Base-by-base conservation (phyloP, 331 rosid genomes). In the Spiraea crenata region DNA sequence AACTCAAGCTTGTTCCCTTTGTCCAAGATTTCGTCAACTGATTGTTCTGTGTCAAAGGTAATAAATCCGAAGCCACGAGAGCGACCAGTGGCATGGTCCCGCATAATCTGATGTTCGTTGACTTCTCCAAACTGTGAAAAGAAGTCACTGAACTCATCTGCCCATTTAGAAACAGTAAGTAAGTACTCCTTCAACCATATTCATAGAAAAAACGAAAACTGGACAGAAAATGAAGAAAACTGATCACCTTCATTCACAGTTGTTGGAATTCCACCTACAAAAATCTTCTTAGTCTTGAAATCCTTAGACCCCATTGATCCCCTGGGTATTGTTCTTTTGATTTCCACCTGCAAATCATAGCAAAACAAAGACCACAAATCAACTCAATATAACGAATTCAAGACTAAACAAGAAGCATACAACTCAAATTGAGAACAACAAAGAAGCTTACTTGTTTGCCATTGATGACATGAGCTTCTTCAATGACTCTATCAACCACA, bases 31-130 rank as follows among this genome's bases (percentile, higher is more conserved):
- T 91, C 91, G 57, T 95, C 99, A 68, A 95, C 99, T 31, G 95
- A 81, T 72, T 89, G 91, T 81, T 95, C 99, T 14, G 91, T 50
- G 10, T 89, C 99, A 35, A 95, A 95, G 61, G 96, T 87, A 51
- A 93, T 69, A 79, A 93, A 93, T 67, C 99, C 99, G 85, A 93
- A 93, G 65, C 99, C 99, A 73, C 99, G 99, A 1, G 99, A 95
- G 14, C 97, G 95, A 51, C 89, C 89, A 15, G 96, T 91, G 51
- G 96, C 84, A 77, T 95, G 99, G 78, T 95, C 99, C 34, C 96
- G 85, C 97, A 95, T 95, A 70, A 95, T 91, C 79, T 95, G 99
- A 79, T 91, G 84, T 70, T 95, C 97, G 77, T 82, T 88, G 34
- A 95, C 96, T 73, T 87, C 97, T 20, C 99, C 99, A 74, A 78